Percentiles rank a stretch among this genome's conserved stretches.
phyloP scores from a whole-genome alignment of 768 basidiomycete species.

The Trametopsis cervina region DNA sequence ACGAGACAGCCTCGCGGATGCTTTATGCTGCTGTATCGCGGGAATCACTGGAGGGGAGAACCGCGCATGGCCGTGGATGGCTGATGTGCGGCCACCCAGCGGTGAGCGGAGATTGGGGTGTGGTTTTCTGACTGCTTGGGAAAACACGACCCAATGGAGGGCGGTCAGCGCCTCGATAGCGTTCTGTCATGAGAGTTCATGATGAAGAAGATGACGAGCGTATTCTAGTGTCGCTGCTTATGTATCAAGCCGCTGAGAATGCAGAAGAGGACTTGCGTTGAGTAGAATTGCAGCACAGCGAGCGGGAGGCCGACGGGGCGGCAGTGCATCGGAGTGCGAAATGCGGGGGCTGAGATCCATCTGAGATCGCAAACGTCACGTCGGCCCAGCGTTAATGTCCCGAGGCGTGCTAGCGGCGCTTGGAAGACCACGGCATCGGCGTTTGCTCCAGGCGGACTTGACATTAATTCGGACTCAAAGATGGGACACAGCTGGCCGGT shows the following conservation, averaged over 20 bases:
- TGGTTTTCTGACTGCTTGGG: background rate
- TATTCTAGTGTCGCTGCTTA: background rate
- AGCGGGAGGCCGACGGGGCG: background rate
- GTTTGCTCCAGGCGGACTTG: constrained; percentile 10
- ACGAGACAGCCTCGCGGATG: constrained; percentile 11
- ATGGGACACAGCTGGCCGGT: constrained; percentile 1
- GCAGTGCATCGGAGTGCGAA: background rate
- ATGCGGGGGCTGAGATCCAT: background rate
- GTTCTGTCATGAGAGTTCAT: background rate
- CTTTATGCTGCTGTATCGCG: constrained; percentile 16
- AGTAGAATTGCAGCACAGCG: background rate
- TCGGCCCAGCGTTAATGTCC: background rate
- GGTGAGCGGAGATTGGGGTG: background rate
- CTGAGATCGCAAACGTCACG: background rate
- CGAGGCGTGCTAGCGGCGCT: background rate
- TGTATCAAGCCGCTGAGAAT: too few species aligned
- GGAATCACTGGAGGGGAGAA: constrained; percentile 9
- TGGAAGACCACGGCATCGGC: background rate
- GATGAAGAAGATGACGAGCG: background rate
- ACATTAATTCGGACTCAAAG: constrained; percentile 10
- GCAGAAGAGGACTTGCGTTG: too few species aligned
- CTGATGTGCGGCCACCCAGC: too few species aligned
- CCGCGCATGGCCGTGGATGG: constrained; percentile 1
- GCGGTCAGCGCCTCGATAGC: background rate
- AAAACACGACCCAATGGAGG: background rate